A percentile compares a stretch with the other conserved stretches of the same genome.
Evolutionary conservation across 192 early-diverging fungal species (phyloP).

Genomic region (Coemansia sp.): DNA sequence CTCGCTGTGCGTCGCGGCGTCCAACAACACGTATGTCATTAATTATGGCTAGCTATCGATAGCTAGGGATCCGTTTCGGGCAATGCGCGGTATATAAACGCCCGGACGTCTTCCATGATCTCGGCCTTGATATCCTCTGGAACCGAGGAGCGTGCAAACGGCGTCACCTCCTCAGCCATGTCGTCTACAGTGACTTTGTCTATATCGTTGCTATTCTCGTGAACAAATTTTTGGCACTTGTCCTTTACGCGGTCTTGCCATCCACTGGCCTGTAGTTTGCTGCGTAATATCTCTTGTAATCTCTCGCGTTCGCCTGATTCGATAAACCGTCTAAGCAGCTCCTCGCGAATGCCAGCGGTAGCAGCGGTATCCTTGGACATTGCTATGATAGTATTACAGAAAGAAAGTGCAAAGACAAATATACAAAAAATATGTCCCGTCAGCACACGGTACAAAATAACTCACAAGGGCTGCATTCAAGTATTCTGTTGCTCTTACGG

Average conservation of each 20-base stretch:
- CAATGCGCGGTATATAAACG: conserved; percentile 43
- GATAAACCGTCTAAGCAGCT: conserved; percentile 52
- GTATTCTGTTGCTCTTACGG: conserved; percentile 10
- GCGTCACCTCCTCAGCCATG: conserved; percentile 51
- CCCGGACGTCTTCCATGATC: conserved; percentile 49
- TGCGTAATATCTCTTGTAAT: conserved; percentile 54
- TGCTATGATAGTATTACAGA: conserved; percentile 12
- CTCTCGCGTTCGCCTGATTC: conserved; percentile 58
- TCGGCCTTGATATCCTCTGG: conserved; percentile 53
- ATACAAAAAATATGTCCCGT: background rate
- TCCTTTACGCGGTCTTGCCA: conserved; percentile 58
- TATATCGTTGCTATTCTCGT: conserved; percentile 28
- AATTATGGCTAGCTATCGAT: conserved; percentile 5
- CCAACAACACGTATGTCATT: background rate
- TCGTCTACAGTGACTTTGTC: conserved; percentile 49
- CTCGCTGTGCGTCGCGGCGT: background rate
- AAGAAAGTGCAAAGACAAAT: background rate
- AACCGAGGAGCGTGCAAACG: conserved; percentile 41
- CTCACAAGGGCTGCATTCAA: background rate
- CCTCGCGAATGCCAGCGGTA: conserved; percentile 39
- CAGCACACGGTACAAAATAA: background rate
- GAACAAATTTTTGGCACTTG: conserved; percentile 49
- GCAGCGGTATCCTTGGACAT: conserved; percentile 30
- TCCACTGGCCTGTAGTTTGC: conserved; percentile 49
- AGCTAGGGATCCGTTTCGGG: conserved; percentile 39